A percentile compares a stretch with the other conserved stretches of the same genome.
Conservation (phyloP, 106 monocot genomes). For the Phalaenopsis aphrodite region DNA sequence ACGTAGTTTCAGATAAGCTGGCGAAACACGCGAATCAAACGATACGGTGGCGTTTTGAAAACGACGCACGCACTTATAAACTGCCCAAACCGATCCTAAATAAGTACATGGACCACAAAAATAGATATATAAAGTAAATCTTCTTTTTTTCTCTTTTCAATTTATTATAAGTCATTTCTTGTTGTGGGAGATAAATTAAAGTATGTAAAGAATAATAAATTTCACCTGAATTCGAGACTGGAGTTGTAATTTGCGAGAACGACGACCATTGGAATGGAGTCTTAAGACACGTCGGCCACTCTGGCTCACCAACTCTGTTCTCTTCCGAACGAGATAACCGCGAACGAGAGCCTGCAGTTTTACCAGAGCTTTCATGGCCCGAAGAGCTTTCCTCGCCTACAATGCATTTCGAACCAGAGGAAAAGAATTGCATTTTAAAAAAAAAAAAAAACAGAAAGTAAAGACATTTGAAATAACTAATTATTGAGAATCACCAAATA, state of each 20-base stretch:
- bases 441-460: not conserved
- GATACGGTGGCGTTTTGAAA: no score
- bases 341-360: conserved; percentile 52
- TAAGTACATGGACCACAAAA: no score
- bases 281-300: conserved; percentile 35
- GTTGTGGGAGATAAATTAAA: no score
- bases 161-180: no score
- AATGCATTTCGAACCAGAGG: not conserved
- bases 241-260: not conserved
- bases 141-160: no score
- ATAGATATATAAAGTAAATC: no score
- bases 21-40: no score
- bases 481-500: conserved; percentile 30
- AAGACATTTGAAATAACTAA: no score
- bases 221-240: not conserved
- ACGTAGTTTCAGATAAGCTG: no score
- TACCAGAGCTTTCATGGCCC: conserved; percentile 48
- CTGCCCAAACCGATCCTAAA: no score
- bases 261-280: conserved; percentile 16
- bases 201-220: no score
- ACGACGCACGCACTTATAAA: no score
- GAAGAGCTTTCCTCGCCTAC: conserved; percentile 52
- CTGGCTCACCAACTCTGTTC: conserved; percentile 20
- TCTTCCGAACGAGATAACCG: conserved; percentile 43
- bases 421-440: conserved; percentile 20